Evolutionary conservation across 148 eudicot genomes (phyloP).

Genomic region (Bassia scoparia): DNA sequence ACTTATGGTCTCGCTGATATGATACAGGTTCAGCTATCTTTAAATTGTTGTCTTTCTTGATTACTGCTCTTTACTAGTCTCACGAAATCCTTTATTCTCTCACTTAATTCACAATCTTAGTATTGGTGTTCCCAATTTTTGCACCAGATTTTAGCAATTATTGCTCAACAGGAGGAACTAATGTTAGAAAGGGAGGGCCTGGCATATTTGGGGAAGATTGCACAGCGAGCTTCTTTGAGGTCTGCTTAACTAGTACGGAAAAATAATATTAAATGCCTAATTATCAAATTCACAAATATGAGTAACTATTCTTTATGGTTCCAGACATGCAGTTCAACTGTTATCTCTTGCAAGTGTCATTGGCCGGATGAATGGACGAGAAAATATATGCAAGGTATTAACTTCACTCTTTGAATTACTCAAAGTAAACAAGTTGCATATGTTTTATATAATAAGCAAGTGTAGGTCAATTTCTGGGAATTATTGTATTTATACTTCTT

Average conservation of each 20-base stretch:
- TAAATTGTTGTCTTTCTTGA: too few species aligned
- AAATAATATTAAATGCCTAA: not conserved
- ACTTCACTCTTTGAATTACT: not conserved
- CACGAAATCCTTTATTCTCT: not conserved
- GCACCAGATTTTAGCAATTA: conserved; percentile 79
- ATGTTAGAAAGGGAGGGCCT: conserved; percentile 82
- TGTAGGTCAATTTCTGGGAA: not conserved
- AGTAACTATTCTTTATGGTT: not conserved
- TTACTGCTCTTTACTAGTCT: too few species aligned
- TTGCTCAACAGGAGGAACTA: conserved; percentile 93
- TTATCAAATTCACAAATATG: not conserved
- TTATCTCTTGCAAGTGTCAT: conserved; percentile 84
- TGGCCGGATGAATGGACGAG: conserved; percentile 90
- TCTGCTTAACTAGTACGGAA: conserved; percentile 22
- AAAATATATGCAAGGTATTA: conserved; percentile 89
- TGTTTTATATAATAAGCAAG: not conserved
- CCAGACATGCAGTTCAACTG: conserved; percentile 92
- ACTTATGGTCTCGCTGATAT: too few species aligned
- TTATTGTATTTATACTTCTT: not conserved
- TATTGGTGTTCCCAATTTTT: conserved; percentile 6
- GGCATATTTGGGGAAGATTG: conserved; percentile 85
- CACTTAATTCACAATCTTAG: not conserved
- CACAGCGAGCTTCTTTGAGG: conserved; percentile 90
- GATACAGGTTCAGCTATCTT: too few species aligned
- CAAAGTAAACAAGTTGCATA: not conserved